Evolutionary conservation across 2,329 filamentous ascomycete species (phyloP), one percentile per base, ranked within the genome.

Genomic region (Nigrospora sphaerica): DNA sequence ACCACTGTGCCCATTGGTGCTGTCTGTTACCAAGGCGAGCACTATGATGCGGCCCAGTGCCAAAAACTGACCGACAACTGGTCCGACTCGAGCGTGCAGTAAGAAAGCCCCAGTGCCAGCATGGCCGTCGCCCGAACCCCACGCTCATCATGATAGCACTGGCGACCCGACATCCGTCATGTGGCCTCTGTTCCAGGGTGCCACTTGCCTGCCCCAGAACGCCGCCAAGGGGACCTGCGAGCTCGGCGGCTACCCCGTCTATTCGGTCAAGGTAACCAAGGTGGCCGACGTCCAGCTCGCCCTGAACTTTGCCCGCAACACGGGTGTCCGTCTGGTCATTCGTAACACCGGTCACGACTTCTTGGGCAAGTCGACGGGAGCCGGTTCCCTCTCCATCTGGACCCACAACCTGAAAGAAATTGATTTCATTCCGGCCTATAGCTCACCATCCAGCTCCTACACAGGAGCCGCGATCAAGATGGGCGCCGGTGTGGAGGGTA

Each of bases 341-440:
- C 64, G 65, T 46, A 74, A 76, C 60, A 78, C 73, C 0, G 74
- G 72, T 16, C 75, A 78, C 52, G 72, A 76, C 51, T 75, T 73
- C 52, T 60, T 67, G 36, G 64, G 59, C 44, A 66, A 66, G 54
- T 64, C 59, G n/a, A 58, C 51, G 6, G 65, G 68, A 23, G 61
- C 59, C 18, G 63, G 66, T 7, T 55, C 66, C 1, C 57, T 71
- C 18, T 62, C 58, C 18, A 57, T 67, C 38, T 66, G 63, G 61
- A 66, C 65, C n/a, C 65, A 66, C 49, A 54, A 62, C 32, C 53
- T 67, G 23, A 63, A 66, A 47, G 45, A 52, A 17, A 57, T 65
- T 17, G 45, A 56, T 16, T 62, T 61, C 32, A 47, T 58, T 42
- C 44, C 53, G 7, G 53, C 53, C 16, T 68, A 73, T 57, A 54